Evolutionary conservation across 2,329 filamentous ascomycete species (phyloP).

Genomic region (Aspergillus amoenus): DNA sequence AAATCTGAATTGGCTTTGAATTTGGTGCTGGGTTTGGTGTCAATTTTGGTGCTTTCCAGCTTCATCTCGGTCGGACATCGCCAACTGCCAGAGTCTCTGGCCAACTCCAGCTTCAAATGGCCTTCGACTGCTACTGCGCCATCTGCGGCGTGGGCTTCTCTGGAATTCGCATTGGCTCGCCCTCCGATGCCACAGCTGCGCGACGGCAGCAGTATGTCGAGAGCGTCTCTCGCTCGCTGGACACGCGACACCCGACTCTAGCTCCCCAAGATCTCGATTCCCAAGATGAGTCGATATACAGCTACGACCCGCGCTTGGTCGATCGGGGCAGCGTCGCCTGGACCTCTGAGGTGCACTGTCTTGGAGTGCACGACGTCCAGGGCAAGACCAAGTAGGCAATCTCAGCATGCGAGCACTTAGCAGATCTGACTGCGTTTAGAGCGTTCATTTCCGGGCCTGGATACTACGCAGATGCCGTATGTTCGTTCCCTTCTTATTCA

Average conservation of each 20-base stretch:
- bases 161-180: conserved; percentile 21
- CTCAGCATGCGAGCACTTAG: not conserved
- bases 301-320: conserved; percentile 22
- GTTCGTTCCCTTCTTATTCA: not conserved
- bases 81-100: too few relatives aligned
- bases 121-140: conserved; percentile 25
- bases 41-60: too few relatives aligned
- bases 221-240: conserved; percentile 16
- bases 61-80: too few relatives aligned
- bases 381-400: conserved; percentile 17
- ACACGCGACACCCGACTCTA: conserved; percentile 6
- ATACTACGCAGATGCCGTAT: conserved; percentile 23
- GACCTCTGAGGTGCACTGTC: conserved; percentile 21
- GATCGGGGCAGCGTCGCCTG: conserved; percentile 17
- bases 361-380: conserved; percentile 11
- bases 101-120: conserved; percentile 7
- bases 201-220: conserved; percentile 20
- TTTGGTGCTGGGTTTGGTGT: too few relatives aligned
- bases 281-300: conserved; percentile 17
- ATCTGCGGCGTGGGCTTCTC: conserved; percentile 23
- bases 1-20: too few relatives aligned
- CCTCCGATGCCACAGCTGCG: conserved; percentile 18
- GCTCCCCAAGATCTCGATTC: conserved; percentile 11
- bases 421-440: conserved; percentile 1
- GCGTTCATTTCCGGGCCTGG: conserved; percentile 21